Evolutionary conservation across 2,329 filamentous ascomycete species (phyloP), one percentile per base, ranked within the genome.

Genomic region (Pezicula carpinea): DNA sequence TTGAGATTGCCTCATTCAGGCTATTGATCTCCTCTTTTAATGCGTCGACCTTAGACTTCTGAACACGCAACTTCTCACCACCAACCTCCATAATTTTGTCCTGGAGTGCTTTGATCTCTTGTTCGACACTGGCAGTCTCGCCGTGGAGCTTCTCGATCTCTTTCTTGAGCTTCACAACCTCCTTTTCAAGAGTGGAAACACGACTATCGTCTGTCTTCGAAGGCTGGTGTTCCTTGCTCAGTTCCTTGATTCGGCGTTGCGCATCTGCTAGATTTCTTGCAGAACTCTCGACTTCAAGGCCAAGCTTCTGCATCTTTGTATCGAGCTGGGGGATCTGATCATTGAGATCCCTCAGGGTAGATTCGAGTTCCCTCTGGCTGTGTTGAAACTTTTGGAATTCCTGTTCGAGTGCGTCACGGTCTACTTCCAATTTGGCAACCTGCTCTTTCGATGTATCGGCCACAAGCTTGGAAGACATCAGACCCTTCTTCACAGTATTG

Each of bases 11-110:
- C 54, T 97, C 92, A 44, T 81, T 84, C 50, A 95, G 77, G 11
- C 83, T 80, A 40, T 85, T 75, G 47, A 97, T 90, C 63, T 95
- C 85, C 59, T 90, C 87, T 64, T 95, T 96, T 53, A 95, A 73
- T 6, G 83, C 79, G 63, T 97, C 92, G 29, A 99, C 90, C 72
- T 87, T 95, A 51, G 89, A 83, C 58, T 93, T 91, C 64, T 99
- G 92, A 15, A 85, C 80, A 46, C 93, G 85, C 15, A 99, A 81
- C 68, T 89, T 90, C 60, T 97, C 90, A 68, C 93, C 93, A 62
- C 93, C 93, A 53, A 96, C 85, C 67, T 96, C 86, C 93, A 99
- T 97, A 61, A 99, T 99, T 74, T 91, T 95, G 75, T 93, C 85
- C 64, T 99, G 92, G 1, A 99, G 75, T 17, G 77, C 77, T 69